phyloP scores from a whole-genome alignment of 1,139 yeast species.

The Candida tetrigidarum region DNA sequence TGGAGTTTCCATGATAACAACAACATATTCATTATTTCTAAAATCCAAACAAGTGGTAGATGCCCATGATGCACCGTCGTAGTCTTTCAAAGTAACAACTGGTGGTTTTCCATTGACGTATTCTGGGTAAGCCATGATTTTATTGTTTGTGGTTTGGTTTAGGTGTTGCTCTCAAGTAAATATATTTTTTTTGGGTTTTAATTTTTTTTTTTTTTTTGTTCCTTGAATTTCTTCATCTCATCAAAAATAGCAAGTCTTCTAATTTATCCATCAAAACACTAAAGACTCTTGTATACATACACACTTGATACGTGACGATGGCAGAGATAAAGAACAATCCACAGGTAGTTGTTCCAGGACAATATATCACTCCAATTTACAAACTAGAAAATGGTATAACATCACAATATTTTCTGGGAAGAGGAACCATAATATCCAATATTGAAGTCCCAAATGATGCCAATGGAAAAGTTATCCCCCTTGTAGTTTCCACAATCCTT shows the following conservation, averaged over 20 bases:
- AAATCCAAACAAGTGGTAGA: constrained; percentile 52
- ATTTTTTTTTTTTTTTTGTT: not conserved
- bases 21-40: constrained; percentile 39
- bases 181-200: not conserved
- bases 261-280: not conserved
- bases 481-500: constrained; percentile 68
- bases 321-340: not conserved
- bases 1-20: constrained; percentile 52
- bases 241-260: not conserved
- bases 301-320: not conserved
- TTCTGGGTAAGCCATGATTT: constrained; percentile 46
- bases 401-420: constrained; percentile 36
- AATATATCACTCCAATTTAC: constrained; percentile 47
- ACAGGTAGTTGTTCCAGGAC: constrained; percentile 73
- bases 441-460: constrained; percentile 33
- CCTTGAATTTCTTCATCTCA: too few species aligned
- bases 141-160: constrained; percentile 8
- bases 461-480: constrained; percentile 36
- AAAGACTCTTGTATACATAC: not conserved
- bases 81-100: constrained; percentile 45
- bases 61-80: constrained; percentile 61
- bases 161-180: not conserved
- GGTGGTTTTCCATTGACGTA: constrained; percentile 53
- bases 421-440: constrained; percentile 40
- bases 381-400: constrained; percentile 26